A percentile compares a stretch with the other conserved stretches of the same genome.
These are phyloP conservation scores for Cryptococcus deneoformans DNA, from an alignment of 1,284 basidiomycete genomes.

Conservation along the genomic window DNA sequence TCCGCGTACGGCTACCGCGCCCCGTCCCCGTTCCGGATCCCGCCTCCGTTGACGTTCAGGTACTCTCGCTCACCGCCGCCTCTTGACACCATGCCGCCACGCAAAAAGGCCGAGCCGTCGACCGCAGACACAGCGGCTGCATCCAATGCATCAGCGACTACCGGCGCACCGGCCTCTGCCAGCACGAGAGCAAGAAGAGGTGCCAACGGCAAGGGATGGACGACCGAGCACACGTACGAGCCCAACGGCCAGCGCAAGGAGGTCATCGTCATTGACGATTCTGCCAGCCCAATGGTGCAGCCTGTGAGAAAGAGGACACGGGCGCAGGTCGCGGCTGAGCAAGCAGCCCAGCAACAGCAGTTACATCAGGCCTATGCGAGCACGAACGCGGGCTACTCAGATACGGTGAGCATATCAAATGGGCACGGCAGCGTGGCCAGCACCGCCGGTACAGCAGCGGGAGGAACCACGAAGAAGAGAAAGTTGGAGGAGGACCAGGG, in stretches of 20 bases:
- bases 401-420: slow-evolving; percentile 8
- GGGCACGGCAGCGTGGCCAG: slow-evolving; percentile 10
- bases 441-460: slow-evolving; percentile 39
- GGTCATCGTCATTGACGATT: slow-evolving; percentile 46
- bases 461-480: slow-evolving; percentile 23
- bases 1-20: slow-evolving; percentile 6
- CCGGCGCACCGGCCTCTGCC: not conserved
- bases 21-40: slow-evolving; percentile 35
- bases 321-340: slow-evolving; percentile 36
- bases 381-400: not conserved
- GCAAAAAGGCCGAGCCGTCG: slow-evolving; percentile 26
- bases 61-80: slow-evolving; percentile 37
- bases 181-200: slow-evolving; percentile 6
- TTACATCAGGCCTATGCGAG: slow-evolving; percentile 7
- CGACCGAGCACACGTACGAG: slow-evolving; percentile 44
- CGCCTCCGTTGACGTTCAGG: slow-evolving; percentile 42
- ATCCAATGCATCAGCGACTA: slow-evolving; percentile 4
- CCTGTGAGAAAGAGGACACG: slow-evolving; percentile 41
- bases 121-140: slow-evolving; percentile 18
- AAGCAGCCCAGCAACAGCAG: slow-evolving; percentile 13
- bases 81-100: slow-evolving; percentile 32
- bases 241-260: slow-evolving; percentile 40
- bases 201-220: slow-evolving; percentile 38
- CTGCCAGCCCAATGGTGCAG: slow-evolving; percentile 22
- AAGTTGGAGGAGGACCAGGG: slow-evolving; percentile 14